Evolutionary conservation across 2,329 filamentous ascomycete genomes (phyloP), one percentile per base, ranked within the genome.

Genomic region (Phialophora macrospora): DNA sequence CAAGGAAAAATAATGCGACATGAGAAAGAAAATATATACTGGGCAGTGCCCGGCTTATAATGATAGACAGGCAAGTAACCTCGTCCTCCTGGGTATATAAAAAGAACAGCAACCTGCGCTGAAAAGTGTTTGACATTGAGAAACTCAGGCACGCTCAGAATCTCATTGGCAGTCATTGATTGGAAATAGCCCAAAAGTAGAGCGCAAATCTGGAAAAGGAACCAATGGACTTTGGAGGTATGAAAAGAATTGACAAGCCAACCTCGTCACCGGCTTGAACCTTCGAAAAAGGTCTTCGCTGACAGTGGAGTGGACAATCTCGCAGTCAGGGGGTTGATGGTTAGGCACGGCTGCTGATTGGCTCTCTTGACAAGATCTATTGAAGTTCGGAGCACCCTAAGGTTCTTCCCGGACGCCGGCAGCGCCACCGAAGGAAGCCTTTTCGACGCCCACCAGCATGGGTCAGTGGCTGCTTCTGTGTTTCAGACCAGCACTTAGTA

Each of bases 321-420:
- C 58, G 46, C 46, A n/a, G 17, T 54, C 30, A 60, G 30, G 58
- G 58, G 58, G 12, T 8, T 44, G 38, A 51, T 22, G 46, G 20
- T 51, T 32, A 52, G 22, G 30, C 11, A 17, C 51, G 4, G 24
- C 30, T 28, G 4, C 26, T 60, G 30, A 60, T 60, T 60, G 58
- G 48, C 12, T 30, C 48, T 60, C 46, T 52, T 5, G 22, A 20
- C 12, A 41, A 44, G 48, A 14, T 14, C 34, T 20, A 30, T 32
- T 26, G 46, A 41, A 20, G 32, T 54, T 26, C 41, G 34, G n/a
- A 52, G 54, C 54, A n/a, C 38, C 6, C 38, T 63, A 63, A 63
- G 61, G 55, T 58, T 63, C 38, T 58, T 63, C 61, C 61, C 61
- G 61, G 46, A 8, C 12, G 49, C 59, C 59, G 48, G 28, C 17